These are phyloP conservation scores for Boletus barrowsii DNA, from an alignment of 768 basidiomycete genomes.

Conservation along the genomic window DNA sequence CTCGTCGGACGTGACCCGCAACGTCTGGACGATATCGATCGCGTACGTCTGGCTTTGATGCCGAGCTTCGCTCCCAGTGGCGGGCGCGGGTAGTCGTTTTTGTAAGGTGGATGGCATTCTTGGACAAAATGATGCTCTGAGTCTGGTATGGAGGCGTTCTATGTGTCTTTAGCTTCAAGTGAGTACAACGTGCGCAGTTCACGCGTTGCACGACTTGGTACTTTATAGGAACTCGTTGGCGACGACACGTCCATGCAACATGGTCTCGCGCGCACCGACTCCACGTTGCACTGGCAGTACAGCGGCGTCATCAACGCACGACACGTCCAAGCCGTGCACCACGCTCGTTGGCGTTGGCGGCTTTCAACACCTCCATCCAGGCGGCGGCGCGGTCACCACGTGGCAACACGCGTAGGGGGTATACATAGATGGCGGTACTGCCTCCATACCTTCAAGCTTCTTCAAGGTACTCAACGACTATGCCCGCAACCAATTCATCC, in stretches of 20 bases:
- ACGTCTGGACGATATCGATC: conserved; percentile 31
- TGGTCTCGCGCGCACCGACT: conserved; percentile 14
- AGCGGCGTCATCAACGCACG: conserved; percentile 13
- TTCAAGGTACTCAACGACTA: conserved; percentile 6
- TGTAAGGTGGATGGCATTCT: conserved; percentile 21
- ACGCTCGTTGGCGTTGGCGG: conserved; percentile 8
- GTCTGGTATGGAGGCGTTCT: not conserved
- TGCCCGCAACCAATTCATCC: conserved; percentile 12
- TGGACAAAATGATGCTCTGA: not conserved
- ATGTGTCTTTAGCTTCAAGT: not conserved
- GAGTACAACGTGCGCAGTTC: not conserved
- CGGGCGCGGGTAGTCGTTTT: conserved; percentile 14
- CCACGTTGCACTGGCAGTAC: conserved; percentile 15
- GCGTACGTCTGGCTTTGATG: conserved; percentile 20
- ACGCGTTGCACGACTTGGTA: not conserved
- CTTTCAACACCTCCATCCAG: conserved; percentile 4
- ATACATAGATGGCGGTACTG: conserved; percentile 21
- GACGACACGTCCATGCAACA: conserved; percentile 16
- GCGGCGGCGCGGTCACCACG: conserved; percentile 24
- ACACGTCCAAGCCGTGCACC: conserved; percentile 15
- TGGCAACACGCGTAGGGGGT: conserved; percentile 13
- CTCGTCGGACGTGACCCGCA: conserved; percentile 28
- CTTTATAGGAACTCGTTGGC: conserved; percentile 21
- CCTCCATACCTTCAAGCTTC: conserved; percentile 1
- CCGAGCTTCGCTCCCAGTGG: not conserved